Conservation (phyloP, 192 early-diverging fungal species). For the Coemansia sp. region DNA sequence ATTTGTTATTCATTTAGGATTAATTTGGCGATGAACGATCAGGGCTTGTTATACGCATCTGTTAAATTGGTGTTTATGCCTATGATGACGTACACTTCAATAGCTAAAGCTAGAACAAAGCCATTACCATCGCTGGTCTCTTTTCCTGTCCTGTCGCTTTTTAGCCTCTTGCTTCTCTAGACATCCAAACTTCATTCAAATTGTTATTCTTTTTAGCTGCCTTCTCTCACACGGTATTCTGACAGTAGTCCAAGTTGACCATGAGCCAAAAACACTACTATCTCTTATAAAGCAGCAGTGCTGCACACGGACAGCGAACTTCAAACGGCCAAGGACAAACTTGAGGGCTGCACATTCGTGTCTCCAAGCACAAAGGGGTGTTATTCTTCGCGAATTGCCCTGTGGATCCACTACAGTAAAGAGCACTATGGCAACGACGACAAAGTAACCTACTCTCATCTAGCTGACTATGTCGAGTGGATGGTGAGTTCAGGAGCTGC, state of each 20-base stretch:
- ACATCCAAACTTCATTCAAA: not conserved
- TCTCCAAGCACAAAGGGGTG: constrained; percentile 43
- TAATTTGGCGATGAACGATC: too few species aligned
- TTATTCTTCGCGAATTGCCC: constrained; percentile 49
- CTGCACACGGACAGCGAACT: constrained; percentile 12
- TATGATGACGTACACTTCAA: too few species aligned
- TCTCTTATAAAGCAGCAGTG: not conserved
- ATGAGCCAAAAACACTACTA: not conserved
- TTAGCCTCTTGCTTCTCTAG: not conserved
- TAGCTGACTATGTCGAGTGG: constrained; percentile 54
- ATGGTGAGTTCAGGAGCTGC: constrained; percentile 46
- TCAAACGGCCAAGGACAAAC: constrained; percentile 40
- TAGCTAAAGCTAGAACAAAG: too few species aligned
- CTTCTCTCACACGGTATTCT: not conserved
- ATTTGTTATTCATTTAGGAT: not conserved
- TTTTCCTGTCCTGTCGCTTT: not conserved
- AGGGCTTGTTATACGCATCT: too few species aligned
- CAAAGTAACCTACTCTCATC: constrained; percentile 23
- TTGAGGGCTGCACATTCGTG: constrained; percentile 35
- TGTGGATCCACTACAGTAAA: constrained; percentile 52
- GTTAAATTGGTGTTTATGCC: too few species aligned
- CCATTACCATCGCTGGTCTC: too few species aligned
- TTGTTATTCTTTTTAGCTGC: not conserved
- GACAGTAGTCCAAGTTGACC: too few species aligned
- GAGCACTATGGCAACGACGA: constrained; percentile 33